These are phyloP conservation scores for Flaveria bidentis DNA, from an alignment of 129 eudicot species.

Conservation along the genomic window DNA sequence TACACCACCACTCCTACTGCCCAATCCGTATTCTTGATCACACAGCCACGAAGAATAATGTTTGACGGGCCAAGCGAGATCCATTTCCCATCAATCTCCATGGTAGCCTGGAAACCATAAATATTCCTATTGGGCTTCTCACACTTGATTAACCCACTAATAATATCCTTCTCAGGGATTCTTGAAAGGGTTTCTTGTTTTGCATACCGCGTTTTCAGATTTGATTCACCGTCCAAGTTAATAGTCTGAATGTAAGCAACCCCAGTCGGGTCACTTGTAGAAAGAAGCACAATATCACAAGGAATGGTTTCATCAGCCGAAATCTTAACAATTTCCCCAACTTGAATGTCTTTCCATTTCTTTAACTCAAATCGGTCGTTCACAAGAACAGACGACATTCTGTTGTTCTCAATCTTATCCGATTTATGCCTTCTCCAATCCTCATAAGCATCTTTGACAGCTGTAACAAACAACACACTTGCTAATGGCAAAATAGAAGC, in stretches of 20 bases:
- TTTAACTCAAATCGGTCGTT: slow-evolving; percentile 58
- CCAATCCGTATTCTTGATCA: slow-evolving; percentile 89
- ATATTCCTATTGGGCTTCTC: slow-evolving; percentile 95
- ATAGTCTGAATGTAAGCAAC: slow-evolving; percentile 94
- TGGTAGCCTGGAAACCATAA: slow-evolving; percentile 80
- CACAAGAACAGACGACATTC: slow-evolving; percentile 56
- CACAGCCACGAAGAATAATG: slow-evolving; percentile 94
- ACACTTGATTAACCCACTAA: slow-evolving; percentile 81
- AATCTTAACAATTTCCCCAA: slow-evolving; percentile 80
- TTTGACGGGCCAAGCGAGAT: slow-evolving; percentile 96
- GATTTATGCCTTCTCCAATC: slow-evolving; percentile 87
- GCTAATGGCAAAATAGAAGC: slow-evolving; percentile 85
- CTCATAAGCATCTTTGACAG: slow-evolving; percentile 93
- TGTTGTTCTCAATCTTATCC: slow-evolving; percentile 77
- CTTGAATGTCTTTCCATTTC: slow-evolving; percentile 78
- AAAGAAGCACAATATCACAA: slow-evolving; percentile 90
- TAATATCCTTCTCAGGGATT: slow-evolving; percentile 51
- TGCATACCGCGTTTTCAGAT: slow-evolving; percentile 89
- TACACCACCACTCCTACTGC: slow-evolving; percentile 87
- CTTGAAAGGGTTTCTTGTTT: slow-evolving; percentile 87
- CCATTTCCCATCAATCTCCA: slow-evolving; percentile 86
- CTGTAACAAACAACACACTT: slow-evolving; percentile 78
- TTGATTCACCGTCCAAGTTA: slow-evolving; percentile 93
- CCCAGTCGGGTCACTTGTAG: slow-evolving; percentile 92
- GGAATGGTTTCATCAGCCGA: slow-evolving; percentile 81